Evolutionary conservation across 192 early-diverging fungal species (phyloP).

Genomic region (Gamsiella multidivaricata): DNA sequence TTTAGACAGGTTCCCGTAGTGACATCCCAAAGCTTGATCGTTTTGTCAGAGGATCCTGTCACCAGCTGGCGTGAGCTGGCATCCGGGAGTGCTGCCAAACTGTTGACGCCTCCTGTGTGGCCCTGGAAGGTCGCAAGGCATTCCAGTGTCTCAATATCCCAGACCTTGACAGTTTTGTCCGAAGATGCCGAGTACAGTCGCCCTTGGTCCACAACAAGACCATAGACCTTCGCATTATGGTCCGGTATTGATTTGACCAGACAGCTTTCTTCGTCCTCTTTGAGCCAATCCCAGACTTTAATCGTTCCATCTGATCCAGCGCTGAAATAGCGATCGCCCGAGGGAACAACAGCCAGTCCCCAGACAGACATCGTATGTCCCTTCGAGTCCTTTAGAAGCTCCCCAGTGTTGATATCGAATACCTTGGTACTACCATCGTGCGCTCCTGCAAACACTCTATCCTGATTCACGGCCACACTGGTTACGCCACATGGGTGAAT

Average conservation of each 20-base stretch:
- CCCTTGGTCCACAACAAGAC: slow-evolving; percentile 55
- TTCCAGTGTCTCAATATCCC: slow-evolving; percentile 59
- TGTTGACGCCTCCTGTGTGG: slow-evolving; percentile 66
- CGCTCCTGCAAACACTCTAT: slow-evolving; percentile 64
- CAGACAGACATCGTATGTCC: slow-evolving; percentile 68
- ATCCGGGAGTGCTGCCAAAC: slow-evolving; percentile 55
- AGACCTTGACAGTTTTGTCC: slow-evolving; percentile 67
- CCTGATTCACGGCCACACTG: slow-evolving; percentile 59
- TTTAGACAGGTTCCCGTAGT: slow-evolving; percentile 55
- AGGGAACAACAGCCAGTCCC: slow-evolving; percentile 62
- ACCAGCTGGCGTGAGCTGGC: slow-evolving; percentile 32
- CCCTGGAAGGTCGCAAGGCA: slow-evolving; percentile 63
- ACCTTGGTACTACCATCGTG: slow-evolving; percentile 69
- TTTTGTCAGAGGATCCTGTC: slow-evolving; percentile 47
- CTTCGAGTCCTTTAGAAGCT: slow-evolving; percentile 49
- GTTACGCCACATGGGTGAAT: slow-evolving; percentile 66
- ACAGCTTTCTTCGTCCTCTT: slow-evolving; percentile 27
- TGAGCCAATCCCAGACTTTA: slow-evolving; percentile 62
- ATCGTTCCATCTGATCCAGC: slow-evolving; percentile 68
- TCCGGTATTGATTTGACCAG: slow-evolving; percentile 52
- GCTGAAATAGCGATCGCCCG: slow-evolving; percentile 58
- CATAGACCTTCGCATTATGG: slow-evolving; percentile 66
- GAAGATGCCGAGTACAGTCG: slow-evolving; percentile 63
- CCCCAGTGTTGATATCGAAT: slow-evolving; percentile 64
- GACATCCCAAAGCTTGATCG: slow-evolving; percentile 64